Evolutionary conservation across 306 rosid genomes (phyloP).

Genomic region (Erythrophleum fordii): DNA sequence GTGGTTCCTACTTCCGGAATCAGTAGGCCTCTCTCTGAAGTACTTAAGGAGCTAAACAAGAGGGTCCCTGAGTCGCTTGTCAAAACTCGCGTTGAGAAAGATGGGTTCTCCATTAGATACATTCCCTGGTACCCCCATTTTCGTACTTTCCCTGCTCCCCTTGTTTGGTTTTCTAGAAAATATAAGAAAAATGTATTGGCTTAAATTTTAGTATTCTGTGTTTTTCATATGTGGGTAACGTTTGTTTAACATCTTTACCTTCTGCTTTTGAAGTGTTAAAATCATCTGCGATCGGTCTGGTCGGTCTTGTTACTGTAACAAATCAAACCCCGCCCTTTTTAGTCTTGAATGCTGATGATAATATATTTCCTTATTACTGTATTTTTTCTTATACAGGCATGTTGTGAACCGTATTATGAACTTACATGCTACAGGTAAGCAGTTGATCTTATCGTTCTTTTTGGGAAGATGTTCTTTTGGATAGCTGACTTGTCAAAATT

Average conservation of each 20-base stretch:
- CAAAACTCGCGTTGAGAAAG: conserved; percentile 57
- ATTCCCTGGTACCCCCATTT: conserved; percentile 59
- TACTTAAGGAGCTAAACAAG: conserved; percentile 81
- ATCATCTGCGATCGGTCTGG: background rate
- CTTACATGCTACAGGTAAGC: conserved; percentile 78
- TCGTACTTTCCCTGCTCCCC: too few relatives aligned
- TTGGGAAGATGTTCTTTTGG: background rate
- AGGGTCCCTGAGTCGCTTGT: conserved; percentile 75
- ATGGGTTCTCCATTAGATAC: conserved; percentile 63
- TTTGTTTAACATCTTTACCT: background rate
- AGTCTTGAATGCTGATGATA: background rate
- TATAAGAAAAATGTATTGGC: background rate
- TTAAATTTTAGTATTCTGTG: background rate
- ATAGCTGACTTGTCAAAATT: background rate
- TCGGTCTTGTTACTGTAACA: background rate
- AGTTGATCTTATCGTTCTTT: background rate
- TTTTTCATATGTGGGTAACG: background rate
- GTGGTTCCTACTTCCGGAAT: conserved; percentile 56
- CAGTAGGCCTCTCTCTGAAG: conserved; percentile 69
- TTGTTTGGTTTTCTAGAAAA: background rate
- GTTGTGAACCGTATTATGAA: conserved; percentile 74
- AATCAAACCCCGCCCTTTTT: background rate
- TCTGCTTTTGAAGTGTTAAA: background rate
- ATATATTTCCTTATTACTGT: background rate
- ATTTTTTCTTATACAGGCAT: conserved; percentile 55